Percentiles rank a stretch among this genome's conserved stretches.
Evolutionary conservation across 352 stramenopile species (phyloP).

Genomic region (Phytophthora lateralis): DNA sequence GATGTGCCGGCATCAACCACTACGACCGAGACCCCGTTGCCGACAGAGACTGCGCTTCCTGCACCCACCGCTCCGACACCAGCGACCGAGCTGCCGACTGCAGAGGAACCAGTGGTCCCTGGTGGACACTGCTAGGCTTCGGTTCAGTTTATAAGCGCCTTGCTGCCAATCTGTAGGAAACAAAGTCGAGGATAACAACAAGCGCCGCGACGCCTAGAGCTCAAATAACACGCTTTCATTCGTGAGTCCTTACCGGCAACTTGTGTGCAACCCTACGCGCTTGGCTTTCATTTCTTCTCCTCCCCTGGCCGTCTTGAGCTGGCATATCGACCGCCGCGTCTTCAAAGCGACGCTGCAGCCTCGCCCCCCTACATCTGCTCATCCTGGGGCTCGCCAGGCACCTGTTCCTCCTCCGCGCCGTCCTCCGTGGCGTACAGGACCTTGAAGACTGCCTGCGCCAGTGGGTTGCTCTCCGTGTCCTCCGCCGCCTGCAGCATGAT

Average conservation of each 20-base stretch:
- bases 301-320: background rate
- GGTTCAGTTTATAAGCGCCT: background rate
- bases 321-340: no score
- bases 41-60: background rate
- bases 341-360: background rate
- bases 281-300: slow-evolving; percentile 8
- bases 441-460: slow-evolving; percentile 83
- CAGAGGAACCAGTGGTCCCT: slow-evolving; percentile 21
- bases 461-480: slow-evolving; percentile 55
- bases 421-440: slow-evolving; percentile 85
- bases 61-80: background rate
- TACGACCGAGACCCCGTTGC: background rate
- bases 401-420: slow-evolving; percentile 47
- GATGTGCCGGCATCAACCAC: background rate
- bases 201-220: slow-evolving; percentile 5
- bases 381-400: slow-evolving; percentile 51
- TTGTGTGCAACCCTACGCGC: slow-evolving; percentile 14
- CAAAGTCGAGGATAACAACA: slow-evolving; percentile 1
- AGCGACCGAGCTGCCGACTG: slow-evolving; percentile 5
- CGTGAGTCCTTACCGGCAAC: slow-evolving; percentile 25
- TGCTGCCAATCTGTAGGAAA: slow-evolving; percentile 1
- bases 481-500: slow-evolving; percentile 91
- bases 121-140: slow-evolving; percentile 20
- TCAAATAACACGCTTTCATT: slow-evolving; percentile 38
- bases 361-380: slow-evolving; percentile 48